phyloP scores from a whole-genome alignment of 768 basidiomycete genomes.

The Kwoniella sp. region DNA sequence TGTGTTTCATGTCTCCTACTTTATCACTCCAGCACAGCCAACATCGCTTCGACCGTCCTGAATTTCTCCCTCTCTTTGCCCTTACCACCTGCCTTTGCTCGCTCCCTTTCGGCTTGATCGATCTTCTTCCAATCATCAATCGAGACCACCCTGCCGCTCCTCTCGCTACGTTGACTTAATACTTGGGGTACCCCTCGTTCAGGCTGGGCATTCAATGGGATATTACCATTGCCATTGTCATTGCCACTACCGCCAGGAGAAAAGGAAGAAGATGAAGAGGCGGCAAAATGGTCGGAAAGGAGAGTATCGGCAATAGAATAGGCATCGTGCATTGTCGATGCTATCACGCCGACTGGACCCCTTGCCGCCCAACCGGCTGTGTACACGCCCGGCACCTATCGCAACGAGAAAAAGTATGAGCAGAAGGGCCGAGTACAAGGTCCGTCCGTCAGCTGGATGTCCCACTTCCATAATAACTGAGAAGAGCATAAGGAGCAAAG shows the following conservation, averaged over 20 bases:
- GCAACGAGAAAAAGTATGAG: constrained; percentile 44
- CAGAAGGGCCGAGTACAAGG: constrained; percentile 11
- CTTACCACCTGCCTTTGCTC: constrained; percentile 61
- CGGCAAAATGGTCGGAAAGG: constrained; percentile 63
- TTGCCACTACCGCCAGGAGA: no score
- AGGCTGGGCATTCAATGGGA: constrained; percentile 39
- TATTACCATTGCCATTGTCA: background rate
- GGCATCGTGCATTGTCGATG: constrained; percentile 89
- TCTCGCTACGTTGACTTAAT: constrained; percentile 56
- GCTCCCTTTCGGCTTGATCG: constrained; percentile 68
- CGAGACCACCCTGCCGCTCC: constrained; percentile 60
- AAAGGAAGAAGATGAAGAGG: constrained; percentile 15
- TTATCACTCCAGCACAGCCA: constrained; percentile 41
- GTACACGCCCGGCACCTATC: constrained; percentile 66
- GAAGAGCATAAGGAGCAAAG: no score
- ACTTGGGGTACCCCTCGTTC: constrained; percentile 61
- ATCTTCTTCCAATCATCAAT: constrained; percentile 77
- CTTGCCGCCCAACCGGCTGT: constrained; percentile 91
- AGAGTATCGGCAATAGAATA: constrained; percentile 76
- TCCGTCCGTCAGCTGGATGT: no score
- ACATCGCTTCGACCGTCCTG: constrained; percentile 56
- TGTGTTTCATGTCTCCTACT: no score
- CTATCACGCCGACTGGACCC: constrained; percentile 88
- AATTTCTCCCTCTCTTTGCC: constrained; percentile 60
- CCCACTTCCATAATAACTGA: no score